Evolutionary conservation across 371 early-diverging fungal genomes (phyloP).

Genomic region (Mortierella sp.): DNA sequence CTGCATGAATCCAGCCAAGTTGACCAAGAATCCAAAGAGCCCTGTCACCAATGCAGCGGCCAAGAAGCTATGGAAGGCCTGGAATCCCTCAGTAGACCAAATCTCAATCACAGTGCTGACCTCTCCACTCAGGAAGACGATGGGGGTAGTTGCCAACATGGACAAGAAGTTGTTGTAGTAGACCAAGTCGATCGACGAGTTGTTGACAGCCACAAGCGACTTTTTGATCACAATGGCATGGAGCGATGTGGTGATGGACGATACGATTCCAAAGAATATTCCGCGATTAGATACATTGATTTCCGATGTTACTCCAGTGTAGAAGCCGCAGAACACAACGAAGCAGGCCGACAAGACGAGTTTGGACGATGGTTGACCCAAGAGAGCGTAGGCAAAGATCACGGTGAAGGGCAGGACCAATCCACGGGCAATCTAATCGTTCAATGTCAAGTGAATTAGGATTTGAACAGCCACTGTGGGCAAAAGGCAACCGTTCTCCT

Average conservation of each 20-base stretch:
- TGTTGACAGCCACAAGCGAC: constrained; percentile 57
- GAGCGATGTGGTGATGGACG: constrained; percentile 62
- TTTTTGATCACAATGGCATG: constrained; percentile 72
- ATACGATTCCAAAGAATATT: constrained; percentile 59
- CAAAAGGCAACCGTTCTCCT: too few species aligned
- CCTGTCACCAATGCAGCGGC: constrained; percentile 57
- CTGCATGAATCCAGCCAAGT: constrained; percentile 69
- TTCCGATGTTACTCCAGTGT: constrained; percentile 61
- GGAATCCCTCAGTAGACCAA: constrained; percentile 4
- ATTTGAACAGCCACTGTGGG: not conserved
- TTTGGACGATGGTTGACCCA: constrained; percentile 52
- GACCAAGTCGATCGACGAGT: constrained; percentile 62
- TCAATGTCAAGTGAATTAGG: constrained; percentile 5
- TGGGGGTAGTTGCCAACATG: constrained; percentile 53
- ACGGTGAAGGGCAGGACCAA: constrained; percentile 68
- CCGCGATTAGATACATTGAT: constrained; percentile 48
- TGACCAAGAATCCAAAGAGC: constrained; percentile 66
- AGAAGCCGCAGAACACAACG: constrained; percentile 63
- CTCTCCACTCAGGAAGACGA: constrained; percentile 60
- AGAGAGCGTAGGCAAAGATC: constrained; percentile 45
- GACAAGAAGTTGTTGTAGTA: constrained; percentile 68
- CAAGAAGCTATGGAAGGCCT: constrained; percentile 42
- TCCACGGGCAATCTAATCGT: constrained; percentile 64
- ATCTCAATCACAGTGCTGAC: constrained; percentile 2
- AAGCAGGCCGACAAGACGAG: constrained; percentile 56